A percentile compares a stretch with the other conserved stretches of the same genome.
These are phyloP conservation scores for Hypseocharis bilobata DNA, from an alignment of 441 rosid species.

Conservation along the genomic window DNA sequence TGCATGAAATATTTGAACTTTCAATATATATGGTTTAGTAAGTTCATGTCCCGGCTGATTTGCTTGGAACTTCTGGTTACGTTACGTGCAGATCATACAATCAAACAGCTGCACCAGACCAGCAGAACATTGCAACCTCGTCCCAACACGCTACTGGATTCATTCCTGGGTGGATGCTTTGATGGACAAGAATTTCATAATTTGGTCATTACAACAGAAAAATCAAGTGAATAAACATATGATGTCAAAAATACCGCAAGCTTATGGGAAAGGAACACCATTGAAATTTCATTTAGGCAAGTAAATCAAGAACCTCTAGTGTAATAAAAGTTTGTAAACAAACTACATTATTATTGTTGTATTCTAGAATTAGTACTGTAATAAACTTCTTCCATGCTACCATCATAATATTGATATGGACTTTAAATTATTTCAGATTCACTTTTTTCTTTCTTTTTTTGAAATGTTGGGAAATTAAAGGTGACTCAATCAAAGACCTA, in stretches of 20 bases:
- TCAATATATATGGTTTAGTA: too few relatives aligned
- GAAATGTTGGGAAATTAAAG: too few relatives aligned
- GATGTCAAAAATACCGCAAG: background rate
- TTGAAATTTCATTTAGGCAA: background rate
- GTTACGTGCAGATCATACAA: conserved; percentile 36
- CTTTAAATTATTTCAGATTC: too few relatives aligned
- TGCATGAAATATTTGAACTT: too few relatives aligned
- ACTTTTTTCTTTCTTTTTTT: too few relatives aligned
- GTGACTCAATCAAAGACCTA: too few relatives aligned
- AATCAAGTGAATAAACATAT: background rate
- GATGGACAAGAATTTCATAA: conserved; percentile 20
- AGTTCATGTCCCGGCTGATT: background rate
- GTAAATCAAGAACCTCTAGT: background rate
- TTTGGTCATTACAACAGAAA: background rate
- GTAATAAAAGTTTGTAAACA: conserved; percentile 1
- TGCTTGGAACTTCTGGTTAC: background rate
- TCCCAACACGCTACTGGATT: conserved; percentile 37
- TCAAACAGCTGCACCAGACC: conserved; percentile 26
- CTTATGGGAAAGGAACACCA: background rate
- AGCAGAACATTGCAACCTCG: conserved; percentile 33
- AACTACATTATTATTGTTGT: too few relatives aligned
- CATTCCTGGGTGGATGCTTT: conserved; percentile 62
- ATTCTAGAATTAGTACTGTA: background rate
- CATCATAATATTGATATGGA: background rate
- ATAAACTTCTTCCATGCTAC: background rate